Percentiles rank a stretch among this genome's conserved stretches.
phyloP scores from a whole-genome alignment of 768 basidiomycete species.

The Pleurotus pulmonarius region DNA sequence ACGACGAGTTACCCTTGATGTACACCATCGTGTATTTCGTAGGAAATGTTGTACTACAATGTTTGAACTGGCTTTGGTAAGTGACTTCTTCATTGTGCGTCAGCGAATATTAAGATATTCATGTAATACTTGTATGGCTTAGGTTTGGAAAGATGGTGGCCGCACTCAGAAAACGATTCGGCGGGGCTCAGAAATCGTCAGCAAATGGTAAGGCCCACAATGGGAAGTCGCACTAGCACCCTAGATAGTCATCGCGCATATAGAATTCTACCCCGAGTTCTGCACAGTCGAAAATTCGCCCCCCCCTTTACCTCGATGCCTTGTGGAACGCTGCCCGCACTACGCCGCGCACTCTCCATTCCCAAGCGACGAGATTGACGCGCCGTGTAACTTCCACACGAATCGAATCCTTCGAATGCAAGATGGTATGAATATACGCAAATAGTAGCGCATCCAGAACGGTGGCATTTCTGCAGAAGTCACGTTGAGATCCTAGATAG shows the following conservation, averaged over 20 bases:
- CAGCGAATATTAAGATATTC: not conserved
- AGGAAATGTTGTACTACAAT: conserved; percentile 66
- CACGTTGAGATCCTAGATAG: not conserved
- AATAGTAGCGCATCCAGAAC: conserved; percentile 80
- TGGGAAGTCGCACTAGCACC: conserved; percentile 11
- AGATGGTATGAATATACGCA: conserved; percentile 72
- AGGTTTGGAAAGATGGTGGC: conserved; percentile 78
- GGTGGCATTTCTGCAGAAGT: conserved; percentile 56
- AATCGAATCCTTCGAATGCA: conserved; percentile 41
- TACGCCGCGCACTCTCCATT: conserved; percentile 57
- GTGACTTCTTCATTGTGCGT: conserved; percentile 14
- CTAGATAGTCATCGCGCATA: not conserved
- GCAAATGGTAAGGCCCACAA: conserved; percentile 16
- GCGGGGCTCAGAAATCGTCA: conserved; percentile 3
- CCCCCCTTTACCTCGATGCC: not conserved
- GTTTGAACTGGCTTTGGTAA: conserved; percentile 80
- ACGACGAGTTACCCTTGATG: conserved; percentile 46
- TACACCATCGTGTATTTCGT: conserved; percentile 48
- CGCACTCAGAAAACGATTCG: conserved; percentile 62
- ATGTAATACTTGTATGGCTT: not conserved
- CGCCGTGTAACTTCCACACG: conserved; percentile 66
- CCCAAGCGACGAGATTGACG: conserved; percentile 81
- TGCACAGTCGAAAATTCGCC: too few relatives aligned
- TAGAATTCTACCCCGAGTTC: too few relatives aligned
- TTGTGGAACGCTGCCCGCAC: conserved; percentile 50